Conservation (phyloP, 306 rosid genomes). For the Crataegus laevigata region DNA sequence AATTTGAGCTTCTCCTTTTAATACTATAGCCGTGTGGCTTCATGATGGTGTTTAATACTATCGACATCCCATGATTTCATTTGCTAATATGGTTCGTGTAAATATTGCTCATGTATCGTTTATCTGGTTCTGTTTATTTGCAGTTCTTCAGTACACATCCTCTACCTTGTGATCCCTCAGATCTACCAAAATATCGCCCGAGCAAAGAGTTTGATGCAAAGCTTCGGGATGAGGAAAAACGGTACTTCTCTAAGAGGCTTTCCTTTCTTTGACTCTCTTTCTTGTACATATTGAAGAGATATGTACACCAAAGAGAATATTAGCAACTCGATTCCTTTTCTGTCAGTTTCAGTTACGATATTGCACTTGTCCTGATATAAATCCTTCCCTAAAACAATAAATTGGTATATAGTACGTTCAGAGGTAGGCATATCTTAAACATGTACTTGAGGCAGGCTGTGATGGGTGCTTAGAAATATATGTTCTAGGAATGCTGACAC, state of each 20-base stretch:
- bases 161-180: constrained; percentile 75
- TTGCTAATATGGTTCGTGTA: background rate
- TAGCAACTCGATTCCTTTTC: background rate
- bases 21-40: background rate
- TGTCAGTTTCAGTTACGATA: background rate
- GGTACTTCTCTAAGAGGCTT: constrained; percentile 30
- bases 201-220: constrained; percentile 79
- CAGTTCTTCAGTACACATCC: constrained; percentile 79
- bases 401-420: background rate
- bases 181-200: constrained; percentile 74
- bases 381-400: background rate
- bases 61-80: background rate
- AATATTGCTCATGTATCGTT: background rate
- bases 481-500: background rate
- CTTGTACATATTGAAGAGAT: background rate
- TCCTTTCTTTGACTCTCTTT: background rate
- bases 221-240: constrained; percentile 55
- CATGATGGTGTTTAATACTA: background rate
- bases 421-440: background rate
- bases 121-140: constrained; percentile 7
- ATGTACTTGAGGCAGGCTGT: background rate
- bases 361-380: background rate
- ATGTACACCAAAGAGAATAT: background rate
- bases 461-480: background rate
- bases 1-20: background rate